Conservation (phyloP, 352 stramenopile genomes). For the Globisporangium irregulare region DNA sequence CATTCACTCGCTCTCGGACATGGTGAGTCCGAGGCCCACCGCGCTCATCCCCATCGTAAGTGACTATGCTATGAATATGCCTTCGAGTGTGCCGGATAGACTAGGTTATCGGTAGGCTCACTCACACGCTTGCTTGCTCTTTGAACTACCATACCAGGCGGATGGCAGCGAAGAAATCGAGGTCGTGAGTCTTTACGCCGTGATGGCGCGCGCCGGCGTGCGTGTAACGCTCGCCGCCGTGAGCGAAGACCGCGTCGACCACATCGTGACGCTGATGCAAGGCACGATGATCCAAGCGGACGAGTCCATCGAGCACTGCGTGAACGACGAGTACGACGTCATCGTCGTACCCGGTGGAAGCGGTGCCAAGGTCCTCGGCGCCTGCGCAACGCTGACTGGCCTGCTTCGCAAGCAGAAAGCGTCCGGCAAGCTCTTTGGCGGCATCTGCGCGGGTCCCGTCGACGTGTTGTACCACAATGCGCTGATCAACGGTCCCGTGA, state of each 20-base stretch:
- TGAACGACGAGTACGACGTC: conserved; percentile 53
- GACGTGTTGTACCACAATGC: conserved; percentile 59
- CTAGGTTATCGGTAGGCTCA: too few species aligned
- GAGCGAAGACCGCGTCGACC: conserved; percentile 35
- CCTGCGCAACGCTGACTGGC: conserved; percentile 34
- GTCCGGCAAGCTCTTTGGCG: conserved; percentile 45
- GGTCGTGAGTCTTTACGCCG: conserved; percentile 40
- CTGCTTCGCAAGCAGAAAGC: conserved; percentile 56
- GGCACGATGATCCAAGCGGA: conserved; percentile 59
- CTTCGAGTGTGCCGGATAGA: too few species aligned
- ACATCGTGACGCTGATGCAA: conserved; percentile 52
- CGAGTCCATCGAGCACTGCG: conserved; percentile 59
- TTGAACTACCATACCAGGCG: conserved; percentile 22
- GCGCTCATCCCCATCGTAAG: conserved; percentile 59
- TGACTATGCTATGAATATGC: background rate
- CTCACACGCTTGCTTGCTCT: too few species aligned
- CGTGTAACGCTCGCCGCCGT: conserved; percentile 62
- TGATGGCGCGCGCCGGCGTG: conserved; percentile 57
- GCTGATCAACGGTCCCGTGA: conserved; percentile 38
- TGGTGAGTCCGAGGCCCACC: conserved; percentile 60
- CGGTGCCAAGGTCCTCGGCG: conserved; percentile 46
- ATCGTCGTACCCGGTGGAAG: conserved; percentile 64
- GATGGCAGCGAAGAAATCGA: conserved; percentile 68
- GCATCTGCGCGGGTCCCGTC: conserved; percentile 46
- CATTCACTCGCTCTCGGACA: conserved; percentile 47